Evolutionary conservation across 2,329 filamentous ascomycete species (phyloP), one percentile per base, ranked within the genome.

Genomic region (Delphinella strobiligena): DNA sequence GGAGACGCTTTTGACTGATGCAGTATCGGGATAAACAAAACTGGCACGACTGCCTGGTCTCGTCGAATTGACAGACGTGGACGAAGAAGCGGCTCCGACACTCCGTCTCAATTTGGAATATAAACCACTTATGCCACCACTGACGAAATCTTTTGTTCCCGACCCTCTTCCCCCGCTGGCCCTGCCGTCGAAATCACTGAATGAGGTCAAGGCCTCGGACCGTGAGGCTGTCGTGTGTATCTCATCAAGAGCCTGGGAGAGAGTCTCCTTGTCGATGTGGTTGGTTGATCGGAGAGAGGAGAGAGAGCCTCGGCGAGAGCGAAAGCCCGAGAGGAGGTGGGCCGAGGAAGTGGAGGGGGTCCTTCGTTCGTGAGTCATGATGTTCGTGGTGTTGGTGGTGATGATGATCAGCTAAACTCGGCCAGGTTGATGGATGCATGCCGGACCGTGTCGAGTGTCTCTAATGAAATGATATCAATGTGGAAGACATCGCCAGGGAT

Each of bases 191-290:
- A 93, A 88, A 54, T 95, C 88, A 61, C 93, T 93, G 62, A 96
- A 96, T 7, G 87, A 93, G 2, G 89, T 96, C 35, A 96, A 69
- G 24, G 78, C 75, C 46, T 82, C 82, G 24, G 83, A 83, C 56
- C 84, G 82, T 54, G 83, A 93, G n/a, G 88, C 87, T 4, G 83
- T 79, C 37, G 71, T 86, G 60, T 95, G 89, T 49, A 95, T 94
- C 51, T 84, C 80, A 61, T 93, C 82, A 45, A 95, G 75, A 14
- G 81, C 75, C 46, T 85, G 75, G 24, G 82, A 77, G 29, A 89
- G 69, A 42, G 83, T 79, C 46, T 86, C 82, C 54, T 76, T 82
- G 57, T 88, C 82, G 31, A 75, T 62, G 2, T 49, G 49, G 14
- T 47, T 47, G 5, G 50, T 53, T 4, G 60, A 62, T 7, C 50